Percentiles rank a stretch among this genome's conserved stretches.
phyloP scores from a whole-genome alignment of 805 yeast species.

The Cyberlindnera americana region DNA sequence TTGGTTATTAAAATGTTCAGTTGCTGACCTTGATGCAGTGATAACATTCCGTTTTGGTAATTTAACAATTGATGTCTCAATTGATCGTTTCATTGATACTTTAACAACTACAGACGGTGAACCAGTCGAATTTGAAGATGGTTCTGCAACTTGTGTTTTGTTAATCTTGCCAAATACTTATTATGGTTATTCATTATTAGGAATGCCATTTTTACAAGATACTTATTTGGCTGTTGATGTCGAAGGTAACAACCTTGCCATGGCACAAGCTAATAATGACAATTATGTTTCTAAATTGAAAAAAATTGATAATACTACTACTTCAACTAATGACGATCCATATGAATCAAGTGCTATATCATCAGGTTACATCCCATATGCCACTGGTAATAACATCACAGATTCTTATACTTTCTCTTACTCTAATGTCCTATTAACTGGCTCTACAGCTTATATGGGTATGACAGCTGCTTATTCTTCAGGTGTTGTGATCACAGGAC shows the following conservation, averaged over 20 bases:
- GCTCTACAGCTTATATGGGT: constrained; percentile 3
- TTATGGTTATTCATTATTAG: constrained; percentile 52
- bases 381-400: constrained; percentile 32
- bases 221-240: constrained; percentile 62
- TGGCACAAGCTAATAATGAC: constrained; percentile 46
- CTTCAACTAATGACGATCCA: constrained; percentile 6
- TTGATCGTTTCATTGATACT: constrained; percentile 42
- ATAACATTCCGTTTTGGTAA: constrained; percentile 53
- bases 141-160: constrained; percentile 55
- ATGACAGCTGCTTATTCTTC: constrained; percentile 15
- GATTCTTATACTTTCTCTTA: constrained; percentile 13
- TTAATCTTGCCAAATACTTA: constrained; percentile 44
- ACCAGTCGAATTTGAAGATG: constrained; percentile 46
- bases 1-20: constrained; percentile 65
- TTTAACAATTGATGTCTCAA: constrained; percentile 45
- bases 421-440: not conserved
- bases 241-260: constrained; percentile 50
- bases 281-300: constrained; percentile 7
- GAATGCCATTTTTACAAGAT: constrained; percentile 51
- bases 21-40: constrained; percentile 45
- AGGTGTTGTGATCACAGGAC: constrained; percentile 20
- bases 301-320: constrained; percentile 5
- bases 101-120: constrained; percentile 33
- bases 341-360: constrained; percentile 27
- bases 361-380: constrained; percentile 51